Base-by-base conservation (phyloP, 176 grass and related monocot species). In the Zoysia japonica region DNA sequence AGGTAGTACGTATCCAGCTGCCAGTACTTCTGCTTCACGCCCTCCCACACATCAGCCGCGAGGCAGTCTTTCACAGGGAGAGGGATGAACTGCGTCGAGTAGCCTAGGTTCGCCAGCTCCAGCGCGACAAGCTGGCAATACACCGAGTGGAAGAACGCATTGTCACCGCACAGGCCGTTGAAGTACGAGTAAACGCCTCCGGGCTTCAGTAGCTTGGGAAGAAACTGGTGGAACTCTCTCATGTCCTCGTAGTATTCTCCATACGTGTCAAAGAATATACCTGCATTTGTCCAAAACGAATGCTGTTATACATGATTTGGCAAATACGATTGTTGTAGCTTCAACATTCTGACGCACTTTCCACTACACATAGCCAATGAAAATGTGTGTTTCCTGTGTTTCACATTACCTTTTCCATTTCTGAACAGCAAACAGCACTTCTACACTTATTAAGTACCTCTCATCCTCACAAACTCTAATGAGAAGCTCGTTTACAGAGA, bases 171-270 rank as follows among this genome's bases (percentile, higher is more conserved):
- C 13, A 99, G 82, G 2, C 96, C 96, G 17, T 95, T 99, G 84
- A 95, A 99, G 81, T 99, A 95, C 28, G 96, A 99, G 80, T 95
- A 93, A 17, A 99, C 84, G 11, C 96, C 96, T 52, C 76, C 90
- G 11, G 88, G 78, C 11, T 87, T 99, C 72, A 99, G 79, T 9
- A 95, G 82, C 65, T 73, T 82, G 13, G 96, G 84, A 55, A 99
- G 90, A 14, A 95, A 83, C 13, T 91, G 78, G n/a, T 99, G 92
- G 82, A 99, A 95, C 70, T 93, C 78, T 54, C 84, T 89, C 90
- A 95, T 85, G 79, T 95, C 90, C 76, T 99, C 92, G 12, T 95
- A 93, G 83, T 93, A 99, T 89, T 95, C 92, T 16, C 92, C 96
- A 2, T 99, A 95, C 1, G 92, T 99, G 53, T 95, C 92, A 0